Conservation (phyloP, 805 yeast genomes). For the Metschnikowia gelsemii region DNA sequence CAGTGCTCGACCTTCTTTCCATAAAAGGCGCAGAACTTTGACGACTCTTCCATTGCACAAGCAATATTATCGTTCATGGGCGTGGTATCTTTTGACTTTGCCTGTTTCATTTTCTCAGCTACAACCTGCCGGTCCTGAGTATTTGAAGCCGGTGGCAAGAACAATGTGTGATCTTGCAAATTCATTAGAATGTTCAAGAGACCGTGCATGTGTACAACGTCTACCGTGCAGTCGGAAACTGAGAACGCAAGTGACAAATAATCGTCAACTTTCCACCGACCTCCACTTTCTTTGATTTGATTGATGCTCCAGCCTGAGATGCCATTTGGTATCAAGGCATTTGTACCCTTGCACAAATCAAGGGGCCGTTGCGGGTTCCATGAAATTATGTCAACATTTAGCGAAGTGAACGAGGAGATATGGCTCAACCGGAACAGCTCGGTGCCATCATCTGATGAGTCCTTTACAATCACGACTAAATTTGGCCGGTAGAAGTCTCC, state of each 20-base stretch:
- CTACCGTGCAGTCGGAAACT: slow-evolving; percentile 38
- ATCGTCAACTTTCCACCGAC: slow-evolving; percentile 23
- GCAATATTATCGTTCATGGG: slow-evolving; percentile 12
- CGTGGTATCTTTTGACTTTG: not conserved
- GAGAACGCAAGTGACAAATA: slow-evolving; percentile 36
- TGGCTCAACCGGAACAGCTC: slow-evolving; percentile 29
- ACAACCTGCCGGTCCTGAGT: slow-evolving; percentile 1
- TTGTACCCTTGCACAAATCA: slow-evolving; percentile 33
- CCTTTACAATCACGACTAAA: slow-evolving; percentile 36
- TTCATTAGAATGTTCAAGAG: slow-evolving; percentile 12
- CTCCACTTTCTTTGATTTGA: not conserved
- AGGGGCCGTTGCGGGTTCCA: slow-evolving; percentile 38
- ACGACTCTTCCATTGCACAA: slow-evolving; percentile 16
- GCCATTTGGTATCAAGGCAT: slow-evolving; percentile 47
- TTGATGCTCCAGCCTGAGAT: slow-evolving; percentile 40
- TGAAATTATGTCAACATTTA: slow-evolving; percentile 30
- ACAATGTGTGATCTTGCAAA: slow-evolving; percentile 8
- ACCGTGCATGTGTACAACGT: slow-evolving; percentile 35
- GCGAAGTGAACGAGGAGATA: slow-evolving; percentile 32
- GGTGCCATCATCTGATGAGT: slow-evolving; percentile 11
- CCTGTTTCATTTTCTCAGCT: slow-evolving; percentile 24
- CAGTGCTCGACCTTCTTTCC: slow-evolving; percentile 6
- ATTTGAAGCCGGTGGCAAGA: slow-evolving; percentile 1
- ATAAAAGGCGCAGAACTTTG: slow-evolving; percentile 10
- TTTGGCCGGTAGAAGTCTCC: slow-evolving; percentile 45